Conservation (phyloP, 345 rosid species). For the Erodium maritimum region DNA sequence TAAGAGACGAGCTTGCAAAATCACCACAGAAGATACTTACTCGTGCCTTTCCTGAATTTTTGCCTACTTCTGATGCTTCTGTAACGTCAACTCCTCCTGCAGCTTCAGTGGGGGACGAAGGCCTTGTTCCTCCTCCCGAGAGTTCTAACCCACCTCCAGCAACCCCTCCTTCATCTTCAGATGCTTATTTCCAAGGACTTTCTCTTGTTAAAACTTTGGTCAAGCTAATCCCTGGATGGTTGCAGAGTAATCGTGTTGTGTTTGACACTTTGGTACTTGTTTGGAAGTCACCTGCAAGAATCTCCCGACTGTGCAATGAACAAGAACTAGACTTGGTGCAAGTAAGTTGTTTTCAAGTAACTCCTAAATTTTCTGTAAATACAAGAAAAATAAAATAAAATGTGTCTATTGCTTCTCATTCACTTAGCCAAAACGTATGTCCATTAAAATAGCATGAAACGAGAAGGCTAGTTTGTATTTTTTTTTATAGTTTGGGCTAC, state of each 20-base stretch:
- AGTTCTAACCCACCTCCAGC: conserved; percentile 36
- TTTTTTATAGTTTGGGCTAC: too few species aligned
- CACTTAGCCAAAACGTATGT: too few species aligned
- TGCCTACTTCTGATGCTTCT: conserved; percentile 51
- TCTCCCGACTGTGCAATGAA: conserved; percentile 79
- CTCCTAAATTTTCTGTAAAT: too few species aligned
- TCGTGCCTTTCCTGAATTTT: conserved; percentile 75
- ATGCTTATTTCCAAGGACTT: conserved; percentile 93
- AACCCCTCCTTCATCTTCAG: conserved; percentile 36
- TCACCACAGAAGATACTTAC: conserved; percentile 83
- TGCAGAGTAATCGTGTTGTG: conserved; percentile 72
- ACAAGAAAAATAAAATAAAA: too few species aligned
- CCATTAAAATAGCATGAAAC: too few species aligned
- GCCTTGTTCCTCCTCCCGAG: conserved; percentile 44
- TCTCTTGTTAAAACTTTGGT: conserved; percentile 81
- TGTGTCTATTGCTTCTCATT: too few species aligned
- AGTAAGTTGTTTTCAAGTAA: conserved; percentile 27
- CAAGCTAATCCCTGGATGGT: conserved; percentile 80
- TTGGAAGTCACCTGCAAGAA: conserved; percentile 92
- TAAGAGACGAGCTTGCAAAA: conserved; percentile 93
- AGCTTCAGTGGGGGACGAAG: conserved; percentile 53
- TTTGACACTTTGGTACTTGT: conserved; percentile 77
- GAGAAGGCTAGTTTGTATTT: too few species aligned
- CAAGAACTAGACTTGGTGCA: conserved; percentile 91
- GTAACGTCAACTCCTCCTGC: conserved; percentile 51